Conservation (phyloP, 2,329 filamentous ascomycete species). For the Metarhizium humberi region DNA sequence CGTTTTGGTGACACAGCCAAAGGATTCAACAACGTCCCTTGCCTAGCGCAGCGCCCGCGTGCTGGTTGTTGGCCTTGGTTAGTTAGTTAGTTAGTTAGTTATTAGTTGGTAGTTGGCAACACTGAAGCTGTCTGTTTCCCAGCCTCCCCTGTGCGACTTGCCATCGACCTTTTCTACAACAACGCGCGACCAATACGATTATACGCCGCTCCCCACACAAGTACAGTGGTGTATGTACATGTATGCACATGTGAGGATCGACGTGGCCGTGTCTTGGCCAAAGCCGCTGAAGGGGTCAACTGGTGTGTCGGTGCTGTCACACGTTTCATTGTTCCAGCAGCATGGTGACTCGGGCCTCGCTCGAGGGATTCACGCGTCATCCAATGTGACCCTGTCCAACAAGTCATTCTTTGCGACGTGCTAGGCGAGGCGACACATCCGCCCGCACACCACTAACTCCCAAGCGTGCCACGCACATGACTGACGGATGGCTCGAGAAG, state of each 20-base stretch:
- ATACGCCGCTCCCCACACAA: background rate
- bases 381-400: background rate
- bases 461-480: conserved; percentile 1
- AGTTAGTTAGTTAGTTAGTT: no score
- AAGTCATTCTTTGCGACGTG: background rate
- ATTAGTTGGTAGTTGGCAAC: no score
- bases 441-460: background rate
- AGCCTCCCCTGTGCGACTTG: no score
- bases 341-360: background rate
- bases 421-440: background rate
- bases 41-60: no score
- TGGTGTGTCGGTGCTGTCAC: background rate
- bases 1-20: no score
- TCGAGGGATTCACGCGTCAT: conserved; percentile 2
- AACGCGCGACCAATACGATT: background rate
- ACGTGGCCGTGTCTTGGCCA: background rate
- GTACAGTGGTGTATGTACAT: no score
- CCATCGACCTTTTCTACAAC: no score
- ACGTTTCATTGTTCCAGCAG: background rate
- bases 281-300: background rate
- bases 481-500: background rate
- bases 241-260: background rate
- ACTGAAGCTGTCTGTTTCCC: no score
- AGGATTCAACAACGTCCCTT: no score
- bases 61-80: no score